Conservation (phyloP, 1,284 basidiomycete species). For the Ganoderma resinaceum region DNA sequence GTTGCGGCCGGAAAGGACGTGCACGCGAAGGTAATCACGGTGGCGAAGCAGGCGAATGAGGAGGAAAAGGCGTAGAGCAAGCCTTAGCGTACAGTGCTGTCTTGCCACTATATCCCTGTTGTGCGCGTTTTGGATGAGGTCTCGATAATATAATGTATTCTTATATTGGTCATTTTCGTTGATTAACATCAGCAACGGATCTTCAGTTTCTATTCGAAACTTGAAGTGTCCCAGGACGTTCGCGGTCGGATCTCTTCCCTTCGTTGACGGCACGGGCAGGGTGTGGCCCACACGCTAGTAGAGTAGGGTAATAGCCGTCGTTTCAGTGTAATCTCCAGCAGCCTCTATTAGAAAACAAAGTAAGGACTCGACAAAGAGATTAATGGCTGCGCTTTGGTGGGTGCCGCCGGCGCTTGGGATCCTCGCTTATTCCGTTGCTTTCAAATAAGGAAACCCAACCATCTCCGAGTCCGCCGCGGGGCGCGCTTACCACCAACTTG, state of each 20-base stretch:
- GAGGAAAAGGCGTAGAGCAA: constrained; percentile 42
- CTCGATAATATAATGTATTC: background rate
- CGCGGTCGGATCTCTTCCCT: too few relatives aligned
- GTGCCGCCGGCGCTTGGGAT: background rate
- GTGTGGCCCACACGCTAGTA: too few relatives aligned
- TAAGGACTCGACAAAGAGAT: background rate
- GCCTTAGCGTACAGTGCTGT: background rate
- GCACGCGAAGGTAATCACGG: constrained; percentile 75
- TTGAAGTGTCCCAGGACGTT: too few relatives aligned
- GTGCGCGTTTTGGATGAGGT: background rate
- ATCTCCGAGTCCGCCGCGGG: too few relatives aligned
- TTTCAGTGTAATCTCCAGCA: too few relatives aligned
- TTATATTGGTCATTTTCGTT: background rate
- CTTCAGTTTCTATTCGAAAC: too few relatives aligned
- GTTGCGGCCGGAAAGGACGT: constrained; percentile 78
- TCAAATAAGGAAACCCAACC: background rate
- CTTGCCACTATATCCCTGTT: background rate
- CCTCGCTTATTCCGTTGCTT: background rate
- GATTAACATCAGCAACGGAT: background rate
- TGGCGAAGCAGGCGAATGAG: constrained; percentile 72
- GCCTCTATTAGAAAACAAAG: too few relatives aligned
- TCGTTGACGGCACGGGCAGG: too few relatives aligned
- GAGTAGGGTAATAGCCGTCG: too few relatives aligned
- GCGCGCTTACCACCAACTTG: background rate
- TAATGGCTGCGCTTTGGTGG: background rate